phyloP scores from a whole-genome alignment of 2,329 filamentous ascomycete species.

The Byssothecium circinans region DNA sequence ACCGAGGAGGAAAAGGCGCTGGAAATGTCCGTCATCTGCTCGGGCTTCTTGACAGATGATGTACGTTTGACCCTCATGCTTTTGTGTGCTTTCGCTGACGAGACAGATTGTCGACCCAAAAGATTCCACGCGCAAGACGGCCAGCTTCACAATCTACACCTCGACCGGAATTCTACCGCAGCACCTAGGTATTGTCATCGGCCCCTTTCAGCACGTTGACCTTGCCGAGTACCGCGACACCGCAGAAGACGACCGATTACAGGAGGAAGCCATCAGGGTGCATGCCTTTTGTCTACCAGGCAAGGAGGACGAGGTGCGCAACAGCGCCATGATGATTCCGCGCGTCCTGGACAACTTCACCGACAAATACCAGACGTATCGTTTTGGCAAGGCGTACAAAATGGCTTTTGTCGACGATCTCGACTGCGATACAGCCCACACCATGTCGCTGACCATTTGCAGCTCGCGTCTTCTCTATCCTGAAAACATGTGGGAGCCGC shows the following conservation, averaged over 20 bases:
- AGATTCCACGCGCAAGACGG: constrained; percentile 81
- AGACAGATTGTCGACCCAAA: constrained; percentile 65
- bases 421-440: constrained; percentile 70
- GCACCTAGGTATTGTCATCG: constrained; percentile 90
- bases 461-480: constrained; percentile 85
- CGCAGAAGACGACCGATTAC: constrained; percentile 88
- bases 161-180: constrained; percentile 70
- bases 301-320: constrained; percentile 77
- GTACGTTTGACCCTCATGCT: constrained; percentile 32
- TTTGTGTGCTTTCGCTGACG: constrained; percentile 12
- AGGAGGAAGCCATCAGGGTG: constrained; percentile 83
- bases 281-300: constrained; percentile 90
- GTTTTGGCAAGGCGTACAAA: constrained; percentile 83
- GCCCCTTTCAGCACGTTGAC: constrained; percentile 92
- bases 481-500: constrained; percentile 79
- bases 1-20: constrained; percentile 80
- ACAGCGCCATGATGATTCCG: constrained; percentile 83
- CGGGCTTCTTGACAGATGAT: constrained; percentile 85
- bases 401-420: constrained; percentile 93
- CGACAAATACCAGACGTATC: constrained; percentile 84
- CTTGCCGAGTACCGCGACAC: constrained; percentile 85
- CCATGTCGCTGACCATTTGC: constrained; percentile 83
- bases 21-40: constrained; percentile 88
- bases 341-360: constrained; percentile 88
- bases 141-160: constrained; percentile 73